Evolutionary conservation across 75 land plant genomes (phyloP), one percentile per base, ranked within the genome.

Genomic region (Isoetes taiwanensis): DNA sequence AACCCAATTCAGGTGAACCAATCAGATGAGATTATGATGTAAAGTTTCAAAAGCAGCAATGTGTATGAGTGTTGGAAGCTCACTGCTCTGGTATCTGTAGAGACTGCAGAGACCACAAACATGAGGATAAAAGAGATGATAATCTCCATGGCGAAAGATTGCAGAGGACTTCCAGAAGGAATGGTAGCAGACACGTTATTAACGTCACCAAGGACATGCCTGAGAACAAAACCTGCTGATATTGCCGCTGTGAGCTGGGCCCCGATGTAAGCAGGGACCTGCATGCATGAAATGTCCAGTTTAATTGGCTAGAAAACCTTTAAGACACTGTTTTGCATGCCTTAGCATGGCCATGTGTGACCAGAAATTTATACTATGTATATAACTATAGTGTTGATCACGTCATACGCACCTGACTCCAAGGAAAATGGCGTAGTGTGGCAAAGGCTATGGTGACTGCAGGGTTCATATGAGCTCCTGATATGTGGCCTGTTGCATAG

Each of bases 81-180:
- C n/a, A 79, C 82, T 27, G 60, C 38, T 43, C 60, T 39, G 23
- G 41, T 21, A 33, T 76, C 40, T 28, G 30, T 19, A 11, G 62
- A 30, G 35, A 80, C 38, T 1, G 83, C 65, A 32, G 77, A 57
- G 11, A 37, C 64, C 2, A 76, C 38, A 65, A 80, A 76, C 43
- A 76, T 62, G 12, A 80, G 28, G 27, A 80, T 59, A 52, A 70
- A 80, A 27, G 70, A 62, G n/a, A 64, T 71, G 0, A 80, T 54
- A 23, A 73, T 24, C 68, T 80, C 83, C 2, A 54, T 70, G 59
- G 59, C 70, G 42, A 76, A 80, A 29, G 82, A 73, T 10, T 56
- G 30, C 3, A 0, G n/a, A n/a, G n/a, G n/a, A n/a, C n/a, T n/a
- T n/a, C n/a, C n/a, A n/a, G n/a, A n/a, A n/a, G n/a, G n/a, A n/a